These are phyloP conservation scores for Penicillium sp. DNA, from an alignment of 2,329 filamentous ascomycete species.

Conservation along the genomic window DNA sequence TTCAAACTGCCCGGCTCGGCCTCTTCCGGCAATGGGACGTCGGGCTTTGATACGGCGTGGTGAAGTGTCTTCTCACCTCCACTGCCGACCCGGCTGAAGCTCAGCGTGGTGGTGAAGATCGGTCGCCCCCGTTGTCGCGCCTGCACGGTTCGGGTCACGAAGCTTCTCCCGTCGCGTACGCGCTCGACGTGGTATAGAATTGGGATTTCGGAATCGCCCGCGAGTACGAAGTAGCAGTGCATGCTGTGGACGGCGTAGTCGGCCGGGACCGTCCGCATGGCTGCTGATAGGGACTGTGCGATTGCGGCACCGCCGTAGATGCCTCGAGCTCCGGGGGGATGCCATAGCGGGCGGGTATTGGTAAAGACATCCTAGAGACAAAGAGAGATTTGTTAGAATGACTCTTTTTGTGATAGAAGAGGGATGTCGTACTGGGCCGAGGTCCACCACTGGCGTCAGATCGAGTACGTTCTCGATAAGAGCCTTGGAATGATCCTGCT, in stretches of 20 bases:
- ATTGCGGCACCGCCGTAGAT: constrained; percentile 94
- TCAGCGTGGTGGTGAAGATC: constrained; percentile 95
- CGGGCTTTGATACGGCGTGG: constrained; percentile 64
- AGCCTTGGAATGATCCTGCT: constrained; percentile 67
- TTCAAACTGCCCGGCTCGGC: constrained; percentile 25
- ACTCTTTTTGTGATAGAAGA: not conserved
- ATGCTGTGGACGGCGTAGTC: constrained; percentile 88
- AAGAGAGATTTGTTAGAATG: not conserved
- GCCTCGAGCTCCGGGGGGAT: constrained; percentile 84
- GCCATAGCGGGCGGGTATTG: constrained; percentile 88
- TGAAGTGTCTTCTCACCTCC: constrained; percentile 55
- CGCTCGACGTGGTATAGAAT: constrained; percentile 94
- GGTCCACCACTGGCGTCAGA: constrained; percentile 66
- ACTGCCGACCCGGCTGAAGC: constrained; percentile 67
- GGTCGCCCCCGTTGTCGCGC: constrained; percentile 81
- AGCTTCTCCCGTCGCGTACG: constrained; percentile 85
- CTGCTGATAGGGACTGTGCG: constrained; percentile 83
- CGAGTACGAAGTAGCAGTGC: constrained; percentile 98
- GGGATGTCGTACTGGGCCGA: constrained; percentile 56
- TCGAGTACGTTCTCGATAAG: constrained; percentile 88
- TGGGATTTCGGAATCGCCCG: constrained; percentile 78
- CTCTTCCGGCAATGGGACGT: constrained; percentile 45
- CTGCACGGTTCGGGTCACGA: constrained; percentile 92
- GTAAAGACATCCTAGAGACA: constrained; percentile 77
- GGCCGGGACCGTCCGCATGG: constrained; percentile 76